Evolutionary conservation across 2,329 filamentous ascomycete genomes (phyloP), one percentile per base, ranked within the genome.

Genomic region (Sordariomycetes sp.): DNA sequence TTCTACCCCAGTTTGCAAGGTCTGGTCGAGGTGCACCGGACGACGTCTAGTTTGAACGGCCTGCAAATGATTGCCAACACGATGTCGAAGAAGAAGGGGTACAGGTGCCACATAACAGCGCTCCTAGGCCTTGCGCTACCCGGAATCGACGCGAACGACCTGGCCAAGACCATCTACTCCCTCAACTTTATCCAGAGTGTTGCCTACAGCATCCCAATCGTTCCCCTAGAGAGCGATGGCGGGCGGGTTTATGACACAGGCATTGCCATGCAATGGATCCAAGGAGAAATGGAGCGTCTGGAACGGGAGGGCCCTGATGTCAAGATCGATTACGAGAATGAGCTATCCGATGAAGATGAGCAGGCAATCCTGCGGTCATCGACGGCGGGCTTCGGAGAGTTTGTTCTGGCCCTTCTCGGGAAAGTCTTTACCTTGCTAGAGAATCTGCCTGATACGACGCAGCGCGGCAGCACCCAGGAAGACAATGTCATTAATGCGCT

Each of bases 1-100:
- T 97, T 99, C 66, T 99, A 99, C 66, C 94, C 94, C 12, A 95
- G 92, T 62, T 84, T 99, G 70, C 94, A 99, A 69, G 95, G 95
- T 0, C 76, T 99, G 56, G 94, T 99, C 3, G 94, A 99, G 70
- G 94, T 99, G 3, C 94, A 99, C 73, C 84, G 94, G 56, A 99
- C 94, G 2, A 92, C 91, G 5, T 96, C 94, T 0, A 96, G 92
- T 59, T 79, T 99, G 59, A 87, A 92, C 65, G 89, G 92, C 50
- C 75, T 99, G 60, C 91, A 96, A 72, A 89, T 95, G 77, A 82
- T 97, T 60, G 89, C 91, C 61, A 89, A 90, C 67, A 83, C 91
- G 64, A 95, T 99, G 81, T 85, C 90, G 15, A 86, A 88, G 66
- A 89, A 90, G 48, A 97, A 95, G 70, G 94, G 94, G n/a, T 96